phyloP scores from a whole-genome alignment of 1,139 yeast genomes.

The Geotrichum siamense region DNA sequence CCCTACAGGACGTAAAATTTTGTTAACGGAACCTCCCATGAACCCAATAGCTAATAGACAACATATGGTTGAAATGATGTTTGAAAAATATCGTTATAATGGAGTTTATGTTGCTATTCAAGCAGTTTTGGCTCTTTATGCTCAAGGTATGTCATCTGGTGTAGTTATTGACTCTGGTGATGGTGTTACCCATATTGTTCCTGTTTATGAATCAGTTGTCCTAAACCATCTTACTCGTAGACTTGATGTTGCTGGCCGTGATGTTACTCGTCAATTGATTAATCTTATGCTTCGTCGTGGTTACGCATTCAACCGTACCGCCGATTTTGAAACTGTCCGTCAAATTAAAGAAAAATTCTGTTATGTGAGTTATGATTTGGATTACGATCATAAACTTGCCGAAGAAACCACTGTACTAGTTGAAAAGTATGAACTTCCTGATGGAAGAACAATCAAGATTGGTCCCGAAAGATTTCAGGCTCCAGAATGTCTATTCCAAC shows the following conservation, averaged over 20 bases:
- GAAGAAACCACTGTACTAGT: slow-evolving; percentile 92
- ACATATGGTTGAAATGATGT: slow-evolving; percentile 94
- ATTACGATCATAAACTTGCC: slow-evolving; percentile 77
- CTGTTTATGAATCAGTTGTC: slow-evolving; percentile 94
- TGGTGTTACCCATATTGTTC: slow-evolving; percentile 96
- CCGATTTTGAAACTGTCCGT: slow-evolving; percentile 96
- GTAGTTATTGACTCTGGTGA: slow-evolving; percentile 98
- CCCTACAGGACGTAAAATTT: slow-evolving; percentile 69
- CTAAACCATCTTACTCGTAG: slow-evolving; percentile 88
- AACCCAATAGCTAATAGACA: slow-evolving; percentile 91
- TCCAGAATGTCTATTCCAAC: slow-evolving; percentile 97
- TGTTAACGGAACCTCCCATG: slow-evolving; percentile 96
- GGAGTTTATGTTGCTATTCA: slow-evolving; percentile 98
- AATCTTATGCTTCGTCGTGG: slow-evolving; percentile 89
- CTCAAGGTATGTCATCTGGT: slow-evolving; percentile 94
- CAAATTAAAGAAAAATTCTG: slow-evolving; percentile 95
- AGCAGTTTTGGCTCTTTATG: slow-evolving; percentile 93
- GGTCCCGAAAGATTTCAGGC: slow-evolving; percentile 98
- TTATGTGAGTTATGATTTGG: slow-evolving; percentile 90
- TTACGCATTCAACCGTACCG: slow-evolving; percentile 95
- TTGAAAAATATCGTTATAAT: slow-evolving; percentile 89
- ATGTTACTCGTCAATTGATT: slow-evolving; percentile 89
- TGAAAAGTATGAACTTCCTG: slow-evolving; percentile 88
- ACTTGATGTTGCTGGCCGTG: slow-evolving; percentile 96
- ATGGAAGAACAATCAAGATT: slow-evolving; percentile 87